These are phyloP conservation scores for Viola odorata DNA, from an alignment of 345 rosid species.

Conservation along the genomic window DNA sequence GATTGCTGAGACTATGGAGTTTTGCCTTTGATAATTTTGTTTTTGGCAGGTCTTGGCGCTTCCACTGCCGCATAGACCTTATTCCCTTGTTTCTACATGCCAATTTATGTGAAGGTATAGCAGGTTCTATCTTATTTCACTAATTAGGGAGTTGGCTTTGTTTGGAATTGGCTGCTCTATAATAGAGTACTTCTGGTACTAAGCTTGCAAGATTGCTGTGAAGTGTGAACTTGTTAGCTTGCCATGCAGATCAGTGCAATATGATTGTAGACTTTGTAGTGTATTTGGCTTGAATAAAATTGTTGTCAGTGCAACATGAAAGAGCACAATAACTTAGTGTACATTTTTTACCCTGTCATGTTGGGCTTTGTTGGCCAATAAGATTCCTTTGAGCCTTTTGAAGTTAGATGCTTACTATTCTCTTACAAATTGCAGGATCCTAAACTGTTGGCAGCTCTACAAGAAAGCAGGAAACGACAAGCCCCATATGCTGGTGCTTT, in stretches of 20 bases:
- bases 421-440: slow-evolving; percentile 52
- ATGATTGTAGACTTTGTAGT: no score
- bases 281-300: no score
- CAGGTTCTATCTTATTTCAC: background rate
- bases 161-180: no score
- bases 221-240: no score
- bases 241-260: no score
- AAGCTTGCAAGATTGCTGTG: no score
- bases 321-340: no score
- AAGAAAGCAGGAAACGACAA: slow-evolving; percentile 82
- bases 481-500: slow-evolving; percentile 98
- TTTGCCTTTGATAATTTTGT: slow-evolving; percentile 12
- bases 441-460: slow-evolving; percentile 85
- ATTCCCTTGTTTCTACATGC: slow-evolving; percentile 98
- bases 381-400: background rate
- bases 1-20: background rate
- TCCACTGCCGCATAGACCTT: slow-evolving; percentile 84
- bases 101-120: slow-evolving; percentile 87
- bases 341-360: no score
- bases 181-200: no score
- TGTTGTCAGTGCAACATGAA: no score
- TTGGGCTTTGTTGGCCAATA: no score
- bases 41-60: slow-evolving; percentile 78
- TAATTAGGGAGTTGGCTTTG: no score
- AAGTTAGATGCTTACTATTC: background rate